Evolutionary conservation across 495 filamentous ascomycete genomes (phyloP), one percentile per base, ranked within the genome.

Genomic region (Aspergillus ellipticus): DNA sequence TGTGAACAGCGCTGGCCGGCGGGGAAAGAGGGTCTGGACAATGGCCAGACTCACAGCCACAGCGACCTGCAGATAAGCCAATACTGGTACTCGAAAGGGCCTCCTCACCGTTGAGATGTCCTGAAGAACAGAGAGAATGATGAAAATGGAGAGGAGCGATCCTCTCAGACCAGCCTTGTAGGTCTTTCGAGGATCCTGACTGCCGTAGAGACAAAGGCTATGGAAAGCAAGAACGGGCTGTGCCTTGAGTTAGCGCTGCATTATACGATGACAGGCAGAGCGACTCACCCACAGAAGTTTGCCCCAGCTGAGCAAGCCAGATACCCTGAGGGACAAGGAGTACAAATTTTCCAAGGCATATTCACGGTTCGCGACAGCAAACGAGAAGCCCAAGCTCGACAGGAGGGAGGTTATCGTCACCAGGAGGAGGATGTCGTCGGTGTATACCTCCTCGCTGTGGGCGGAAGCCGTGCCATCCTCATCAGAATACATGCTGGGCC

Each of bases 401-500:
- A 49, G 26, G n/a, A 49, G 2, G 15, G 46, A 31, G 10, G 46
- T 16, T 2, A 31, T n/a, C 7, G 8, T 31, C 13, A 31, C 13
- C 17, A 49, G 46, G 10, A n/a, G 26, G 9, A 10, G 26, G 1
- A 49, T 49, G 2, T 24, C 9, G 16, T 3, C 1, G 22, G 29
- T 28, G 29, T 49, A 49, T 3, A 10, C 22, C 6, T 22, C 22
- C 46, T 49, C 9, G 22, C 10, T 29, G 4, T 49, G 46, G 20
- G 4, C 6, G 3, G 46, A 49, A 22, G 46, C 46, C 10, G 22
- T 0, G 11, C 49, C 55, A 53, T 58, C 31, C 55, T 41, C 5
- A 58, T 58, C 50, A 20, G 42, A 41, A 42, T 51, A 42, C 16
- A 53, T 33, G n/a, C 47, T 47, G 35, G 10, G 5, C 9, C 11